These are phyloP conservation scores for Priceomyces haplophilus DNA, from an alignment of 805 yeast genomes.

Conservation along the genomic window DNA sequence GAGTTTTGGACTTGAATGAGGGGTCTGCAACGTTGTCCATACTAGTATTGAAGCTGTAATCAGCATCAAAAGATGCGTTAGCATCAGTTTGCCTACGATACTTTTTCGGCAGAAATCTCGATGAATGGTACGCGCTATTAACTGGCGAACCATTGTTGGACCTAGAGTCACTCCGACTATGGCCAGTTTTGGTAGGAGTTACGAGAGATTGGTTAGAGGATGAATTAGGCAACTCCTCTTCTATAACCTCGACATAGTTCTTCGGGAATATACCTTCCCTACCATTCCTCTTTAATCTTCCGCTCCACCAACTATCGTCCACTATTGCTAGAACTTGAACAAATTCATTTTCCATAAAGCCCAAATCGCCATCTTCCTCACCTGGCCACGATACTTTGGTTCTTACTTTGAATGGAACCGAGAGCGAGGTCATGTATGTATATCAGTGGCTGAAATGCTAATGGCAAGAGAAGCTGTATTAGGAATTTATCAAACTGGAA, in stretches of 20 bases:
- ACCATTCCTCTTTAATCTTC: conserved; percentile 73
- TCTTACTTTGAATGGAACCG: conserved; percentile 68
- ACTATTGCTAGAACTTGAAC: conserved; percentile 78
- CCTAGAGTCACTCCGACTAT: conserved; percentile 1
- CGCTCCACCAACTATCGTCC: conserved; percentile 93
- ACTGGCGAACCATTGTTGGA: conserved; percentile 8
- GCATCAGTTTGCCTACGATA: conserved; percentile 8
- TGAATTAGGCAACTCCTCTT: conserved; percentile 21
- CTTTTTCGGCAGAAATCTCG: conserved; percentile 12
- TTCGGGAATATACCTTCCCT: conserved; percentile 84
- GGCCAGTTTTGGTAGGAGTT: conserved; percentile 6
- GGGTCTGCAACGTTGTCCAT: conserved; percentile 16
- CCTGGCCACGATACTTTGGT: conserved; percentile 95
- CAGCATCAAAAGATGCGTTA: conserved; percentile 16
- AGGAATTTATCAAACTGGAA: background rate
- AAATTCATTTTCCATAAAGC: conserved; percentile 89
- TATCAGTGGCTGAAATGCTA: background rate
- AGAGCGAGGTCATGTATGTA: conserved; percentile 28
- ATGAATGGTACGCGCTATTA: conserved; percentile 5
- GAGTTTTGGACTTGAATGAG: conserved; percentile 7
- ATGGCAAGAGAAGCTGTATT: background rate
- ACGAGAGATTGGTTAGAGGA: conserved; percentile 16
- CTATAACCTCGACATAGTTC: conserved; percentile 69
- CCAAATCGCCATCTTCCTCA: conserved; percentile 81
- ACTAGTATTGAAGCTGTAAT: conserved; percentile 23